These are phyloP conservation scores for Botrytis sinoallii DNA, from an alignment of 2,329 filamentous ascomycete species.

Conservation along the genomic window DNA sequence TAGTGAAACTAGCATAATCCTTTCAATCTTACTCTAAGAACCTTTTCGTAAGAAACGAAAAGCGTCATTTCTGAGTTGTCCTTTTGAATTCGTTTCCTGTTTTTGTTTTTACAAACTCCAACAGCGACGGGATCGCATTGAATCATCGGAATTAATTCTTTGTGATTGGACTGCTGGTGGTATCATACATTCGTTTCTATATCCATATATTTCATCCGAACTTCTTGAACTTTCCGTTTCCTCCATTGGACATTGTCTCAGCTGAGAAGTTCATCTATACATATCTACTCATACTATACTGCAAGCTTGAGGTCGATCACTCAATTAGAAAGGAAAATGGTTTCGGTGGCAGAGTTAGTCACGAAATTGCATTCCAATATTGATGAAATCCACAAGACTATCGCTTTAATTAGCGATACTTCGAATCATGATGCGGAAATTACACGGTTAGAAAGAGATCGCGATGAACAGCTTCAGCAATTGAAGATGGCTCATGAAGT, in stretches of 20 bases:
- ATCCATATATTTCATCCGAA: conserved; percentile 13
- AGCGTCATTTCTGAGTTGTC: conserved; percentile 5
- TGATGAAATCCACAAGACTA: conserved; percentile 30
- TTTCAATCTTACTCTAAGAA: conserved; percentile 1
- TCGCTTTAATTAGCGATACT: conserved; percentile 29
- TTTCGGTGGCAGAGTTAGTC: conserved; percentile 29
- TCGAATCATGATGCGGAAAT: conserved; percentile 31
- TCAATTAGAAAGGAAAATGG: conserved; percentile 6
- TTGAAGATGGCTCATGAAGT: conserved; percentile 27
- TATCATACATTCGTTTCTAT: neutral
- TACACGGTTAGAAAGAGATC: conserved; percentile 26
- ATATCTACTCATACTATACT: neutral
- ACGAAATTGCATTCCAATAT: conserved; percentile 33
- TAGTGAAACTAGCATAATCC: conserved; percentile 14
- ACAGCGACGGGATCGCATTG: conserved; percentile 1
- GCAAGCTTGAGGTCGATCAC: neutral
- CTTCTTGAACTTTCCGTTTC: neutral
- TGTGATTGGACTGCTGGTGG: neutral
- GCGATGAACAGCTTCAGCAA: conserved; percentile 28
- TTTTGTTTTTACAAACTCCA: neutral
- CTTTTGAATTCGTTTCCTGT: neutral
- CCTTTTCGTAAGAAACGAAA: neutral
- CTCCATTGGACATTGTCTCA: neutral
- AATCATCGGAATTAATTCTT: neutral
- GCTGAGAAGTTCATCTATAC: neutral